phyloP scores from a whole-genome alignment of 2,329 filamentous ascomycete species.

The Westerdykella ornata region DNA sequence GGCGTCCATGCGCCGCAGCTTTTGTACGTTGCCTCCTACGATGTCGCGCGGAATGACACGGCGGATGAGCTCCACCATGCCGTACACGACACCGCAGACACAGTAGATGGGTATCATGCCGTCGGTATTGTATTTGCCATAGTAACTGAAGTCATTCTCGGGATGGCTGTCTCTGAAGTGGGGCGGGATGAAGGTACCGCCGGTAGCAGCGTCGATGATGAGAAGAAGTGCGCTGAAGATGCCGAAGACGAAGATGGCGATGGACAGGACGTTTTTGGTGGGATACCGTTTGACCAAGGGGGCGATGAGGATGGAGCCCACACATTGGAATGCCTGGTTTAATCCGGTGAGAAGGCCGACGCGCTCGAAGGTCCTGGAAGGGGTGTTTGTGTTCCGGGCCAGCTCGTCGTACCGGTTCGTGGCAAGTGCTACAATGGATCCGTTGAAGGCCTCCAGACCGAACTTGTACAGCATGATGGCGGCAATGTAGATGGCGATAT shows the following conservation, averaged over 20 bases:
- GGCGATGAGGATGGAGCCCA: conserved; percentile 47
- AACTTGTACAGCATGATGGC: conserved; percentile 51
- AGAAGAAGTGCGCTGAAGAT: conserved; percentile 45
- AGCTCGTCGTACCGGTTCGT: conserved; percentile 48
- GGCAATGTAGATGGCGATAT: conserved; percentile 43
- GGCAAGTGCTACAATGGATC: conserved; percentile 45
- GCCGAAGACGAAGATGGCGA: conserved; percentile 43
- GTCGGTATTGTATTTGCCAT: conserved; percentile 46
- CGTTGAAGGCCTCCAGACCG: conserved; percentile 48
- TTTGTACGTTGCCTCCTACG: conserved; percentile 47
- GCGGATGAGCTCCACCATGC: conserved; percentile 49
- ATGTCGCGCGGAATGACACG: conserved; percentile 48
- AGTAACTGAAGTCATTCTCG: conserved; percentile 40
- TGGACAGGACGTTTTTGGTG: conserved; percentile 43
- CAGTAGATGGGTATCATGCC: conserved; percentile 47
- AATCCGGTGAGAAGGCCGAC: conserved; percentile 45
- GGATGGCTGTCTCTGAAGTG: conserved; percentile 21
- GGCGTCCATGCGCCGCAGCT: conserved; percentile 44
- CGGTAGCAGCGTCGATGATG: conserved; percentile 45
- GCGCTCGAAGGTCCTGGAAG: conserved; percentile 42
- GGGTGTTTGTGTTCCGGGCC: conserved; percentile 24
- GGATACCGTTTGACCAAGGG: conserved; percentile 46
- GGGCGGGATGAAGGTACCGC: conserved; percentile 39
- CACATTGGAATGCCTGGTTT: conserved; percentile 48
- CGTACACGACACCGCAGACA: conserved; percentile 37